Conservation (phyloP, 2,329 filamentous ascomycete species). For the Chaetothyriales sp. region DNA sequence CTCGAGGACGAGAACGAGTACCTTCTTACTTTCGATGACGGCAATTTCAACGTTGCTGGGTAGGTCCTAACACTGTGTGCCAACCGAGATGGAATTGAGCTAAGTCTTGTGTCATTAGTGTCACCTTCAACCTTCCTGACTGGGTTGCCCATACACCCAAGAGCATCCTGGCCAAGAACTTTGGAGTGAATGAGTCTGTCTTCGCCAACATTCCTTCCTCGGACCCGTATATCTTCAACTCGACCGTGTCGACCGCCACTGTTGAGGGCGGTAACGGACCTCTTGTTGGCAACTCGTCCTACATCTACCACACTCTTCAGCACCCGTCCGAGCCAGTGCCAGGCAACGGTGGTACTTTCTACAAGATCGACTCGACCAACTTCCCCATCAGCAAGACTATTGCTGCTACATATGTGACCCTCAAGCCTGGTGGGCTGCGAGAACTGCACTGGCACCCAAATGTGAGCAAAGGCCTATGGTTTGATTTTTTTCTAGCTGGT, state of each 20-base stretch:
- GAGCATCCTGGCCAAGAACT: slow-evolving; percentile 52
- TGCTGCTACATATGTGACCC: slow-evolving; percentile 47
- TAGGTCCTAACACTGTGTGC: slow-evolving; percentile 23
- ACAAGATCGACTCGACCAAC: slow-evolving; percentile 51
- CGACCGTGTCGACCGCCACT: slow-evolving; percentile 35
- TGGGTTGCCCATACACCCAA: slow-evolving; percentile 54
- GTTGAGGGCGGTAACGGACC: slow-evolving; percentile 34
- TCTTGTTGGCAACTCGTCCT: slow-evolving; percentile 44
- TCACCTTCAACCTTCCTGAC: slow-evolving; percentile 56
- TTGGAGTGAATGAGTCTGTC: slow-evolving; percentile 44
- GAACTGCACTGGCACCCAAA: slow-evolving; percentile 59
- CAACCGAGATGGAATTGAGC: neutral
- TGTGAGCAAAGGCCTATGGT: slow-evolving; percentile 27
- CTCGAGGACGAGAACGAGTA: slow-evolving; percentile 53
- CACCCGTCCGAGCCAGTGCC: slow-evolving; percentile 43
- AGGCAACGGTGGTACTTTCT: slow-evolving; percentile 46
- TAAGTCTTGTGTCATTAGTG: slow-evolving; percentile 27
- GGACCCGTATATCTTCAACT: slow-evolving; percentile 49
- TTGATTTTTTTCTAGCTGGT: slow-evolving; percentile 1
- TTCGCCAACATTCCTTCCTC: slow-evolving; percentile 43
- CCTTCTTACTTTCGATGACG: slow-evolving; percentile 51
- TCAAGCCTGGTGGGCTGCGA: slow-evolving; percentile 47
- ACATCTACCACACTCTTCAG: slow-evolving; percentile 44
- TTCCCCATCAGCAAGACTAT: slow-evolving; percentile 53
- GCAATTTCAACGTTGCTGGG: slow-evolving; percentile 49